phyloP scores from a whole-genome alignment of 2,329 filamentous ascomycete species.

The Aspergillus persii region DNA sequence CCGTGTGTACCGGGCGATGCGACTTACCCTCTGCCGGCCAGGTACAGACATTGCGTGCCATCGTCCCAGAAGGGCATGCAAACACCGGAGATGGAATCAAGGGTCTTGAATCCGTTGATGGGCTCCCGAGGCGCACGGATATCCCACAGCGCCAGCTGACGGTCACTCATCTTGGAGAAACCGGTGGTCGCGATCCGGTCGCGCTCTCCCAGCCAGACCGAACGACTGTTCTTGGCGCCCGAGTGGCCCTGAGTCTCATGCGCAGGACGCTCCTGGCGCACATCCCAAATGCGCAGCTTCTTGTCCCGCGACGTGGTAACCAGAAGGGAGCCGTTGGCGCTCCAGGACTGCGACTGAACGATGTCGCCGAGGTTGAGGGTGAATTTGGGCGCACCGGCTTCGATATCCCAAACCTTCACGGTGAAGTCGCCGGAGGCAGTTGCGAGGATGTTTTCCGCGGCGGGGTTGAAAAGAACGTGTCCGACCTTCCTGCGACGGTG shows the following conservation, averaged over 20 bases:
- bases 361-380: conserved; percentile 85
- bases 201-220: conserved; percentile 95
- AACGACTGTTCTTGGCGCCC: conserved; percentile 95
- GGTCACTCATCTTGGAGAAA: conserved; percentile 97
- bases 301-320: conserved; percentile 96
- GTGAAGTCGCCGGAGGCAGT: conserved; percentile 93
- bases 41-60: conserved; percentile 88
- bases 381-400: conserved; percentile 70
- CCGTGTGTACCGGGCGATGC: neutral
- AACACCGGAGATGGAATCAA: conserved; percentile 95
- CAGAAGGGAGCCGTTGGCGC: conserved; percentile 78
- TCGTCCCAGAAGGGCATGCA: conserved; percentile 99
- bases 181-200: conserved; percentile 94
- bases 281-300: conserved; percentile 97
- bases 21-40: conserved; percentile 90
- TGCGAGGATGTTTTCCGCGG: conserved; percentile 91
- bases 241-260: conserved; percentile 83
- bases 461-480: conserved; percentile 95
- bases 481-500: conserved; percentile 75
- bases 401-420: conserved; percentile 93
- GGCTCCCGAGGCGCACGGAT: conserved; percentile 74
- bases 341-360: conserved; percentile 95
- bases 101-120: conserved; percentile 81
- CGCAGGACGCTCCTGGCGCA: conserved; percentile 82
- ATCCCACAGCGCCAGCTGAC: conserved; percentile 95